A percentile compares a stretch with the other conserved stretches of the same genome.
phyloP scores from a whole-genome alignment of 352 stramenopile genomes.

The Phytophthora citricola region DNA sequence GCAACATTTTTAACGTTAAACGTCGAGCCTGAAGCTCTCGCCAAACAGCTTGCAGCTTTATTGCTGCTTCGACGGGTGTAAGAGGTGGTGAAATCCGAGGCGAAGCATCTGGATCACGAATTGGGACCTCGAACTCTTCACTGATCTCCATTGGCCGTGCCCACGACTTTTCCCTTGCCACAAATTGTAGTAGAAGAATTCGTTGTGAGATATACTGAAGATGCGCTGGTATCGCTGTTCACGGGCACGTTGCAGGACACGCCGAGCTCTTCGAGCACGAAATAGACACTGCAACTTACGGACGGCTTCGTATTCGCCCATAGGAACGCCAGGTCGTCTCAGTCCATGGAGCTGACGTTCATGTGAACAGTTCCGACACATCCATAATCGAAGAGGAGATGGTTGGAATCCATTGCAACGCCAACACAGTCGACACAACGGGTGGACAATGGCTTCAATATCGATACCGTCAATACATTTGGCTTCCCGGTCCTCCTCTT shows the following conservation, averaged over 20 bases:
- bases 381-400: conserved; percentile 68
- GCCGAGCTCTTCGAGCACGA: conserved; percentile 54
- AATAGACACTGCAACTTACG: conserved; percentile 80
- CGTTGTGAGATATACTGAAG: conserved; percentile 77
- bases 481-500: conserved; percentile 42
- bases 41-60: conserved; percentile 54
- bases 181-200: conserved; percentile 85
- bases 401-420: conserved; percentile 77
- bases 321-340: conserved; percentile 39
- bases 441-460: conserved; percentile 70
- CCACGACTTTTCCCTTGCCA: conserved; percentile 66
- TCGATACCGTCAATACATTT: conserved; percentile 70
- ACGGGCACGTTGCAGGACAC: conserved; percentile 57
- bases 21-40: conserved; percentile 40
- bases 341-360: conserved; percentile 72
- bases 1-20: conserved; percentile 36
- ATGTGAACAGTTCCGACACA: conserved; percentile 76
- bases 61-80: conserved; percentile 58
- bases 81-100: conserved; percentile 55
- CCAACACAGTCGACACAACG: conserved; percentile 80
- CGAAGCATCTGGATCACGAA: conserved; percentile 71
- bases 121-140: conserved; percentile 60
- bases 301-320: conserved; percentile 78
- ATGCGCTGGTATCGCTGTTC: conserved; percentile 76
- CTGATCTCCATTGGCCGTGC: conserved; percentile 47